Conservation (phyloP, 495 filamentous ascomycete genomes). For the Podospora didyma region DNA sequence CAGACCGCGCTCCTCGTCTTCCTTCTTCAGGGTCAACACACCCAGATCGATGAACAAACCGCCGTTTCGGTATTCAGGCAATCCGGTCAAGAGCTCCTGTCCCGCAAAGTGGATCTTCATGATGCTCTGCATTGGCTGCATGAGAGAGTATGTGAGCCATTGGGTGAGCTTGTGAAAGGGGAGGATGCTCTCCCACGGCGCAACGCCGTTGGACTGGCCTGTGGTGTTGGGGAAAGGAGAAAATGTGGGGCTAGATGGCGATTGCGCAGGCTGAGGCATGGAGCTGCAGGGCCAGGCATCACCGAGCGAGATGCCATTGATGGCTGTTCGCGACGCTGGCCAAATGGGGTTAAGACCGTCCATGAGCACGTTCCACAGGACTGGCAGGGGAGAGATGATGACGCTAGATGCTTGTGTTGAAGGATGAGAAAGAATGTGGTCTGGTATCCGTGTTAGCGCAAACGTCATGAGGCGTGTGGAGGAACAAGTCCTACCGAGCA, state of each 20-base stretch:
- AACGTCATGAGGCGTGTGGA: neutral
- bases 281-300: slow-evolving; percentile 91
- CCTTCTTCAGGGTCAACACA: slow-evolving; percentile 67
- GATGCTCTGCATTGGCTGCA: slow-evolving; percentile 79
- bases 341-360: slow-evolving; percentile 83
- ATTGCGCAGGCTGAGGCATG: slow-evolving; percentile 68
- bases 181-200: slow-evolving; percentile 88
- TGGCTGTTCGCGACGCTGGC: slow-evolving; percentile 82
- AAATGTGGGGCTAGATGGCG: slow-evolving; percentile 36
- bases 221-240: slow-evolving; percentile 44
- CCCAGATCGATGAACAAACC: slow-evolving; percentile 81
- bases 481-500: slow-evolving; percentile 66
- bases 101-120: slow-evolving; percentile 75
- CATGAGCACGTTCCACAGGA: slow-evolving; percentile 86
- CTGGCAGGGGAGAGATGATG: slow-evolving; percentile 85
- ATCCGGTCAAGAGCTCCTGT: slow-evolving; percentile 70
- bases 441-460: slow-evolving; percentile 39
- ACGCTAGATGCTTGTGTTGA: slow-evolving; percentile 81
- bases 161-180: slow-evolving; percentile 93
- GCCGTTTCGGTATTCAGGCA: slow-evolving; percentile 87
- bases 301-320: slow-evolving; percentile 84
- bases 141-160: slow-evolving; percentile 85
- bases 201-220: slow-evolving; percentile 37
- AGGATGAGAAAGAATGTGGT: slow-evolving; percentile 89
- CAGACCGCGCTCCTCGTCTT: slow-evolving; percentile 63